These are phyloP conservation scores for Cladosporium sp. DNA, from an alignment of 2,329 filamentous ascomycete species.

Conservation along the genomic window DNA sequence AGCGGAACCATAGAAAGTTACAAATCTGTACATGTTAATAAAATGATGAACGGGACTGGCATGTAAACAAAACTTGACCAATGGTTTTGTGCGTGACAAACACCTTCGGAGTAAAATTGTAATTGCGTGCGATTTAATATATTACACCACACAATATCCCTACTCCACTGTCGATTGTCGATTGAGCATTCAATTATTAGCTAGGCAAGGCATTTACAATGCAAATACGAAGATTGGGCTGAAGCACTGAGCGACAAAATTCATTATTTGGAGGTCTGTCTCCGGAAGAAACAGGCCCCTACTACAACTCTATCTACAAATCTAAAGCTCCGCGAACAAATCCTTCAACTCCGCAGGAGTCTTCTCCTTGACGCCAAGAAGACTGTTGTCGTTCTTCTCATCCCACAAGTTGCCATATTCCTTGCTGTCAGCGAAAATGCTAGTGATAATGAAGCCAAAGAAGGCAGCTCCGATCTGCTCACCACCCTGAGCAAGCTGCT, in stretches of 20 bases:
- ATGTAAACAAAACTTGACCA: too few species aligned
- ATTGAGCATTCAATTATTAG: background rate
- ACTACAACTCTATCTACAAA: background rate
- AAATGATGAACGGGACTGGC: background rate
- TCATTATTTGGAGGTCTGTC: background rate
- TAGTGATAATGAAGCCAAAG: constrained; percentile 9
- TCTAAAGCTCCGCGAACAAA: background rate
- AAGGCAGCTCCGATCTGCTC: constrained; percentile 2
- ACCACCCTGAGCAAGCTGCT: constrained; percentile 2
- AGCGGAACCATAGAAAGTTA: background rate
- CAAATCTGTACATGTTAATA: background rate
- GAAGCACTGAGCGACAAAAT: background rate
- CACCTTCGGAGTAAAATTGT: too few species aligned
- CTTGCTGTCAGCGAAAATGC: background rate
- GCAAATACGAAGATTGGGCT: background rate
- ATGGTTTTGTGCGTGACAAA: background rate
- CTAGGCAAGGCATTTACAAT: background rate
- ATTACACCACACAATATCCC: too few species aligned
- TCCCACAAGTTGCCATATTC: constrained; percentile 8
- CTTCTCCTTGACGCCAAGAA: constrained; percentile 9
- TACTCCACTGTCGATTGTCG: background rate
- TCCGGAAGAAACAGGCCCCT: background rate
- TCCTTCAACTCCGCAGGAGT: background rate
- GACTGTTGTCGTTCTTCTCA: constrained; percentile 11
- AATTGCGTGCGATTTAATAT: too few species aligned